These are phyloP conservation scores for Geranium incanum DNA, from an alignment of 441 rosid species.

Conservation along the genomic window DNA sequence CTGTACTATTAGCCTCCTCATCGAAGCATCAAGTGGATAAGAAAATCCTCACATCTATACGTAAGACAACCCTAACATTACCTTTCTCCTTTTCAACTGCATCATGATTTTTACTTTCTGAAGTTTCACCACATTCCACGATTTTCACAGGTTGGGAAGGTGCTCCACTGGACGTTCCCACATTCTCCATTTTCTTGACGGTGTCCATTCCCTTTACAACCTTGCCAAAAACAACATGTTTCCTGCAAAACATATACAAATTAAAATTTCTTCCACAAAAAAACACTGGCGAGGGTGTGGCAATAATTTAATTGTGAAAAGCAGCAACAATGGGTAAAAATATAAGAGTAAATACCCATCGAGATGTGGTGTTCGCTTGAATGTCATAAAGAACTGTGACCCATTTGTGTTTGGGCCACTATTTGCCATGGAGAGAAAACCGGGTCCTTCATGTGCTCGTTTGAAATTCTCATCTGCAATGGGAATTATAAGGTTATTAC, in stretches of 20 bases:
- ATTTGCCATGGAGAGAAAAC: slow-evolving; percentile 93
- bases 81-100: slow-evolving; percentile 50
- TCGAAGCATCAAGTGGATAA: slow-evolving; percentile 11
- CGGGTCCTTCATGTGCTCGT: slow-evolving; percentile 68
- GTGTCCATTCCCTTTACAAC: slow-evolving; percentile 71
- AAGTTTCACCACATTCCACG: slow-evolving; percentile 63
- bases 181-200: slow-evolving; percentile 67
- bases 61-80: slow-evolving; percentile 20
- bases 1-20: slow-evolving; percentile 8
- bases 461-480: slow-evolving; percentile 83
- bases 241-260: slow-evolving; percentile 39
- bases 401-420: slow-evolving; percentile 89
- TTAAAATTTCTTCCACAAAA: slow-evolving; percentile 11
- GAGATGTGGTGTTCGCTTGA: slow-evolving; percentile 75
- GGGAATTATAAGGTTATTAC: slow-evolving; percentile 14
- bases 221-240: slow-evolving; percentile 94
- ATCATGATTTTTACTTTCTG: slow-evolving; percentile 42
- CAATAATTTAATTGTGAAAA: slow-evolving; percentile 1
- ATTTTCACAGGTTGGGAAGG: slow-evolving; percentile 57
- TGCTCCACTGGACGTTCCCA: slow-evolving; percentile 61
- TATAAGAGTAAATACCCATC: slow-evolving; percentile 51
- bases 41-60: background rate
- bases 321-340: background rate
- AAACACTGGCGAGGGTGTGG: background rate
- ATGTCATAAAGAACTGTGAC: slow-evolving; percentile 86